Base-by-base conservation (phyloP, 2,329 filamentous ascomycete species). In the Neobulgaria alba region DNA sequence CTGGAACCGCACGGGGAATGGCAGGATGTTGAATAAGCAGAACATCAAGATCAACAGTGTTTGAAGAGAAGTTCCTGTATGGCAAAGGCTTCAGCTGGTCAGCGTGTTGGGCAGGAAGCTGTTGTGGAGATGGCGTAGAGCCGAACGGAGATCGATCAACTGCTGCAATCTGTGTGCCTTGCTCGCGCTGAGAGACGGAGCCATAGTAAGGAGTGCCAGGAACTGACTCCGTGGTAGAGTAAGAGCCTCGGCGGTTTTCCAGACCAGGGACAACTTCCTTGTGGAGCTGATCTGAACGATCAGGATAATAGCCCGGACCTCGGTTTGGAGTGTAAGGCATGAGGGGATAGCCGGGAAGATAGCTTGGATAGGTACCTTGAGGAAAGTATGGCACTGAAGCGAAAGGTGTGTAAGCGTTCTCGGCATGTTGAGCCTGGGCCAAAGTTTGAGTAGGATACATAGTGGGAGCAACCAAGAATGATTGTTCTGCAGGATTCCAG, bases 1-100 rank as follows among this genome's bases (percentile, higher is more conserved):
- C 90, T 12, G 90, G 90, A 33, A 98, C 89, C 37, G 92, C 90
- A 48, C 77, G 75, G 15, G 92, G 92, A 47, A 98, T 84, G 0
- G 79, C 64, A 14, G 92, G 92, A n/a, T 88, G 80, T 57, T 85
- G 77, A 55, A 80, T 69, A 32, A 85, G 68, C 36, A 89, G 64
- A 15, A 74, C 74, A 42, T 86, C 78, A 38, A 88, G 61, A 44
- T 60, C 57, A 41, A 58, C 44, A n/a, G n/a, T n/a, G 43, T 57
- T 55, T 31, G 54, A 48, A 17, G 56, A 52, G 37, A 58, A 51
- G 20, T 49, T 50, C 45, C 57, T 58, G 45, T 60, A 61, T 38
- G 51, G 47, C 29, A 60, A 43, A 10, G 56, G 39, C 49, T 61
- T 61, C 29, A 39, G 29, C 12, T 56, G 48, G 9, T 64, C 59